Evolutionary conservation across 306 rosid genomes (phyloP).

Genomic region (Rosa lucieae): DNA sequence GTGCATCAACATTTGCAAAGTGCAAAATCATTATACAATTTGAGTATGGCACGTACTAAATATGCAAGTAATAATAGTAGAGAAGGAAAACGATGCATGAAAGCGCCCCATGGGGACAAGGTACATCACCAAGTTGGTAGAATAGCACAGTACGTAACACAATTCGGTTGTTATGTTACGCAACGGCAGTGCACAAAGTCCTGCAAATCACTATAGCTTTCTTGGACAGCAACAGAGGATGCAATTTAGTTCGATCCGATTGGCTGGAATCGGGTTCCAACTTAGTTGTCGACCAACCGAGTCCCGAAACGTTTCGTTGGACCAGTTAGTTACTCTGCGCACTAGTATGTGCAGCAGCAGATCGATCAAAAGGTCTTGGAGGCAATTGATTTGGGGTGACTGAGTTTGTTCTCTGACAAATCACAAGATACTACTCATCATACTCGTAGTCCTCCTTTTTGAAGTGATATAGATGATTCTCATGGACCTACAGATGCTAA

Average conservation of each 20-base stretch:
- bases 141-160: slow-evolving; percentile 13
- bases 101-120: slow-evolving; percentile 7
- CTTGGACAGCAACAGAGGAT: background rate
- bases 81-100: background rate
- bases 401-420: slow-evolving; percentile 7
- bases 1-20: background rate
- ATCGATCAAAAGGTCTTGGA: slow-evolving; percentile 16
- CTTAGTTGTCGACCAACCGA: slow-evolving; percentile 26
- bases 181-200: background rate
- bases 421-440: slow-evolving; percentile 9
- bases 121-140: slow-evolving; percentile 20
- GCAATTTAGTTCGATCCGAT: slow-evolving; percentile 15
- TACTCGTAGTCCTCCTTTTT: slow-evolving; percentile 16
- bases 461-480: slow-evolving; percentile 39
- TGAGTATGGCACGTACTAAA: background rate
- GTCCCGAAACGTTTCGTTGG: slow-evolving; percentile 18
- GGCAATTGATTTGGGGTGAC: slow-evolving; percentile 26
- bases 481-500: slow-evolving; percentile 39
- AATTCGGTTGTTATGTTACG: slow-evolving; percentile 12
- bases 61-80: slow-evolving; percentile 9
- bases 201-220: background rate
- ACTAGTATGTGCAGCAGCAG: background rate
- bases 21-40: background rate
- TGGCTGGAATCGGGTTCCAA: slow-evolving; percentile 21
- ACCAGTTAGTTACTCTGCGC: slow-evolving; percentile 31